A percentile compares a stretch with the other conserved stretches of the same genome.
phyloP scores from a whole-genome alignment of 768 basidiomycete species.

The Phanerodontia chrysosporium region DNA sequence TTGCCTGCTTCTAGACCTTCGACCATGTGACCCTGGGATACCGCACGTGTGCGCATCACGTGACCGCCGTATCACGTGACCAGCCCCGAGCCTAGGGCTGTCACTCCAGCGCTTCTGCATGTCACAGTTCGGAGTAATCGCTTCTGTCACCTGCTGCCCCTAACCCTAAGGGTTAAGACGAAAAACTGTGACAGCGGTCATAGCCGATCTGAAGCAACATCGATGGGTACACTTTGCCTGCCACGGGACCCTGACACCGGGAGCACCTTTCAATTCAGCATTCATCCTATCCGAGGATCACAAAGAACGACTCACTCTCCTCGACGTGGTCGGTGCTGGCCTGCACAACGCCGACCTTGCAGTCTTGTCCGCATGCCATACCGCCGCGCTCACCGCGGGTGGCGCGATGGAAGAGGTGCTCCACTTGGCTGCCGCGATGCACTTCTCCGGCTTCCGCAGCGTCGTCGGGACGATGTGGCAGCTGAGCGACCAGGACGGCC shows the following conservation, averaged over 20 bases:
- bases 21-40: too few relatives aligned
- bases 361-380: slow-evolving; percentile 46
- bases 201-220: slow-evolving; percentile 2
- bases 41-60: too few relatives aligned
- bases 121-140: too few relatives aligned
- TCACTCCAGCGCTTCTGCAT: too few relatives aligned
- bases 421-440: slow-evolving; percentile 41
- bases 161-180: too few relatives aligned
- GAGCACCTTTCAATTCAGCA: slow-evolving; percentile 24
- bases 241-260: slow-evolving; percentile 15
- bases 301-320: slow-evolving; percentile 14
- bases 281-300: slow-evolving; percentile 27
- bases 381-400: slow-evolving; percentile 21
- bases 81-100: too few relatives aligned
- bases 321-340: slow-evolving; percentile 17
- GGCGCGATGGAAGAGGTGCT: slow-evolving; percentile 35
- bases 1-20: too few relatives aligned
- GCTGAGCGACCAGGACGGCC: slow-evolving; percentile 34
- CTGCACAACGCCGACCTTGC: slow-evolving; percentile 29
- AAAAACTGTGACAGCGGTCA: too few relatives aligned
- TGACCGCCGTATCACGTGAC: too few relatives aligned
- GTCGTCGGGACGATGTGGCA: slow-evolving; percentile 44
- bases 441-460: slow-evolving; percentile 27
- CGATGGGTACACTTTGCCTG: slow-evolving; percentile 27
- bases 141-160: too few relatives aligned